Evolutionary conservation across 163 green algal genomes (phyloP), one percentile per base, ranked within the genome.

Genomic region (Volvox carteri): DNA sequence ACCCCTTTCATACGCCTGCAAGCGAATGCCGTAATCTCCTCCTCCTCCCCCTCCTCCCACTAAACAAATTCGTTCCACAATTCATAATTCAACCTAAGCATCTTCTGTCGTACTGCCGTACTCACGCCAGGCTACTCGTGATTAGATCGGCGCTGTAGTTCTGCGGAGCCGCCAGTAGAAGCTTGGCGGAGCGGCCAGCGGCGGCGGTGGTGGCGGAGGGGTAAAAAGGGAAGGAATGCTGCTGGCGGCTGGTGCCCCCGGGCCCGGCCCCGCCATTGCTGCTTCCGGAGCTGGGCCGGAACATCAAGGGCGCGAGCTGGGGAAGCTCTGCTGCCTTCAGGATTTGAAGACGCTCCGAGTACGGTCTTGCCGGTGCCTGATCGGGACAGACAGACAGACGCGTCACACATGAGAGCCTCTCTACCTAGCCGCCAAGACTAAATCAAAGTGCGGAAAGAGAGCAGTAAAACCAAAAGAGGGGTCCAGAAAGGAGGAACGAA

Each of bases 301-400:
- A 12, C 62, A 70, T 11, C 3, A 73, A 73, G 62, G 62, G 62
- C 62, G 62, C 8, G 9, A 12, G 62, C 16, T 23, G n/a, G n/a
- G n/a, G n/a, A 25, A 28, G 21, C 30, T 21, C 33, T 23, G 35
- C 78, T 54, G 54, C 54, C 23, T 23, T 21, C 23, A 73, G 28
- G 46, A 88, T 54, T 68, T 88, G 83, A 37, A 88, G 50, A 28
- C 67, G 72, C 68, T 88, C 83, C 42, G 52, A 0, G 83, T 88
- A 83, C 83, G 6, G 83, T 88, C 83, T 88, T 88, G 50, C 83
- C 83, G 11, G 83, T 88, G 35, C 83, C 83, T 87, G 80, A 35
- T 58, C 25, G 25, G 70, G 60, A 39, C 14, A 72, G 23, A 37
- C 25, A 72, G n/a, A n/a, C n/a, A n/a, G n/a, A n/a, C n/a, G n/a